Evolutionary conservation across 2,329 filamentous ascomycete genomes (phyloP), one percentile per base, ranked within the genome.

Genomic region (Fusarium buharicum): DNA sequence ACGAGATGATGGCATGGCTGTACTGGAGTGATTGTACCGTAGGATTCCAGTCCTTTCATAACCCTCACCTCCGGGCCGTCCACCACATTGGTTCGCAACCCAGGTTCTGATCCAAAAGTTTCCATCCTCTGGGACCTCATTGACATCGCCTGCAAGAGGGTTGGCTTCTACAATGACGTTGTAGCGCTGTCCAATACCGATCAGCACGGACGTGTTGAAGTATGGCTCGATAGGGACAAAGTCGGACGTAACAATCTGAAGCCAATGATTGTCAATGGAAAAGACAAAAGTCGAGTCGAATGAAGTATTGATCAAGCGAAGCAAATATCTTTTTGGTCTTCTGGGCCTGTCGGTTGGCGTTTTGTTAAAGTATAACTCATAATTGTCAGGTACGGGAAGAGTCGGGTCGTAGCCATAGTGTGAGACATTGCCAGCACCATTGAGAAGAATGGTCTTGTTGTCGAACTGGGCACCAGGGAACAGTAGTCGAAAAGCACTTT

Each of bases 51-150:
- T 67, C 24, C 37, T 33, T 8, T 69, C 66, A n/a, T 69, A 67
- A 1, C 52, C 48, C 2, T 44, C n/a, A 2, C 39, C 43, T 13
- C 52, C 61, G 0, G 66, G 52, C 1, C 2, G 0, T 4, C 41
- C 37, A 2, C 54, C 64, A 13, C 50, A 59, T 1, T 9, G 11
- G 0, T 58, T 33, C 2, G 60, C 53, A 24, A 62, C 7, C 64
- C 60, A 55, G 1, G 66, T 69, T 11, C 66, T 62, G 6, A 69
- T 69, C 66, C 64, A 69, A 24, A 58, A 69, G n/a, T 69, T 69
- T 1, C 58, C 66, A 12, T 69, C 55, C 1, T 51, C 47, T 10
- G 61, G 55, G 1, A 60, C 38, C 1, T 30, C 11, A 9, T 67
- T 67, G 6, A 44, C 27, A 18, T 59, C 61, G 0, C 56, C 61